phyloP scores from a whole-genome alignment of 2,329 filamentous ascomycete genomes.

The Talaromyces atroroseus region DNA sequence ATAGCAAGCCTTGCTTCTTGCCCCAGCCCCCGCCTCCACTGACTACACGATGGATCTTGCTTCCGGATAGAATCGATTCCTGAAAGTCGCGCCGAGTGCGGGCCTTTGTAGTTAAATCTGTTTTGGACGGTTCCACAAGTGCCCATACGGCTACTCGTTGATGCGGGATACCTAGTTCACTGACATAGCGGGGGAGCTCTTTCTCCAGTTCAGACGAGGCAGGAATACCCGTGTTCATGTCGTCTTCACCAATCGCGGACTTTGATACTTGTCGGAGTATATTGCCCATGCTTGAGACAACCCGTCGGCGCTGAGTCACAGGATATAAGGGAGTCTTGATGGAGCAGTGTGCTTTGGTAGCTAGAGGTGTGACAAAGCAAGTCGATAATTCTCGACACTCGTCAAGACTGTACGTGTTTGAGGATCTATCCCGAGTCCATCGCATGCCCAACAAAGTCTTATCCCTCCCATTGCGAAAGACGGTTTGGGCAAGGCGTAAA shows the following conservation, averaged over 20 bases:
- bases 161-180: conserved; percentile 31
- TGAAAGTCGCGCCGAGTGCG: conserved; percentile 19
- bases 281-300: conserved; percentile 40
- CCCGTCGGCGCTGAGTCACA: conserved; percentile 32
- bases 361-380: conserved; percentile 24
- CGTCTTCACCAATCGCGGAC: conserved; percentile 19
- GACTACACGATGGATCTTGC: conserved; percentile 38
- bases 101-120: conserved; percentile 5
- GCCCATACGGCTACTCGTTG: conserved; percentile 39
- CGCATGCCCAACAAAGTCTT: conserved; percentile 34
- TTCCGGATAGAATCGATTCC: conserved; percentile 26
- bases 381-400: conserved; percentile 26
- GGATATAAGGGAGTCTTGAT: conserved; percentile 31
- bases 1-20: conserved; percentile 41
- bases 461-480: conserved; percentile 39
- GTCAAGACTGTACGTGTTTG: conserved; percentile 21
- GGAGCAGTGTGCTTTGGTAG: conserved; percentile 16
- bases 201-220: conserved; percentile 39
- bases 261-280: conserved; percentile 38
- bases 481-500: conserved; percentile 37
- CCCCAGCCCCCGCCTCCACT: conserved; percentile 42
- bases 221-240: conserved; percentile 28
- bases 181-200: conserved; percentile 36
- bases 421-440: conserved; percentile 25
- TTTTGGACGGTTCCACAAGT: conserved; percentile 28